phyloP scores from a whole-genome alignment of 228 moss, liverwort and hornwort species.

The Sphagnum magellanicum region DNA sequence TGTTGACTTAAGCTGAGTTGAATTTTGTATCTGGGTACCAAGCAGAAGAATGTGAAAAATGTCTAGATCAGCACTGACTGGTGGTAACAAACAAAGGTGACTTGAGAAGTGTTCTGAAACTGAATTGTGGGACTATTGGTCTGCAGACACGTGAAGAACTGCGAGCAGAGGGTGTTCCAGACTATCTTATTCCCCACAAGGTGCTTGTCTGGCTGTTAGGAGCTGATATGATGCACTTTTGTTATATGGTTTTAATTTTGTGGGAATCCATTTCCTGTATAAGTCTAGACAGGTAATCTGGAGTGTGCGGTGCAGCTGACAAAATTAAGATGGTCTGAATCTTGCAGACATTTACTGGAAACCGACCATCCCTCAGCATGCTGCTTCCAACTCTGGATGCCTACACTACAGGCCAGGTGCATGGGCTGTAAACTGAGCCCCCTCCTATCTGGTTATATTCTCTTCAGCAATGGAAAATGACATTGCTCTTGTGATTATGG shows the following conservation, averaged over 20 bases:
- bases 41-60: too few species aligned
- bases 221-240: too few species aligned
- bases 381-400: conserved; percentile 84
- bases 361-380: conserved; percentile 93
- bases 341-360: conserved; percentile 88
- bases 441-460: too few species aligned
- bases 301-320: neutral
- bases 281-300: too few species aligned
- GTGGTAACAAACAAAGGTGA: neutral
- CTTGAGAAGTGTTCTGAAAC: too few species aligned
- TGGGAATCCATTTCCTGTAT: too few species aligned
- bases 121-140: too few species aligned
- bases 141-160: conserved; percentile 86
- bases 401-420: conserved; percentile 86
- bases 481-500: too few species aligned
- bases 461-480: too few species aligned
- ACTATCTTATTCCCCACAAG: conserved; percentile 78
- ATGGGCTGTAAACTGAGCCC: conserved; percentile 1
- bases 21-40: too few species aligned
- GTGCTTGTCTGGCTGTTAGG: conserved; percentile 10
- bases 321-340: neutral
- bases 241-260: too few species aligned
- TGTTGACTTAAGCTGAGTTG: too few species aligned
- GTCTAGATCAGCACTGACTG: neutral
- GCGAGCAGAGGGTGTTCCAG: conserved; percentile 65